Base-by-base conservation (phyloP, 306 rosid species). In the Cucumis melo region DNA sequence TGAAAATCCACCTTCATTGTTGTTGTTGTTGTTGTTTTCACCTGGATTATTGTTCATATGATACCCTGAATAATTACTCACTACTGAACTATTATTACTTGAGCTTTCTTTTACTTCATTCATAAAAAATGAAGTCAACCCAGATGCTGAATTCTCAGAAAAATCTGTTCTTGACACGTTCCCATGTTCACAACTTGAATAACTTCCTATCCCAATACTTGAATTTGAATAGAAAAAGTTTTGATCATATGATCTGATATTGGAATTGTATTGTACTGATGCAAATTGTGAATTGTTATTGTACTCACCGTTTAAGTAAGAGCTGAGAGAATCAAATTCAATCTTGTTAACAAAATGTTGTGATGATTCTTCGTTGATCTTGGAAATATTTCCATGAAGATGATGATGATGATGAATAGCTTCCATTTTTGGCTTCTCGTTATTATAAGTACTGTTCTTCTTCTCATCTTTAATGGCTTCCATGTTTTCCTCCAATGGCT, bases 51-150 rank as follows among this genome's bases (percentile, higher is more conserved):
- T 72, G 79, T 62, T 88, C 80, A 84, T 57, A 7, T 81, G 91
- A 66, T 73, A 89, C 41, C 93, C 89, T 5, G 77, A 78, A 73
- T 90, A 89, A 67, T 82, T 84, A 81, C 96, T 87, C 70, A 88
- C 77, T 73, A 86, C 90, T 34, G 98, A 93, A 87, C 96, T 91
- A 55, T 90, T n/a, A n/a, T n/a, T 93, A 89, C 96, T 93, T 6
- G 93, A 92, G 56, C 88, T 86, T 51, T 91, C 97, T 80, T 89
- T 91, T 73, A 86, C 88, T 59, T 91, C 90, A 59, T 84, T 88
- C 84, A 87, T 75, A 79, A 90, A 84, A 59, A 85, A 78, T 14
- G 89, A 87, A 55, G 85, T 80, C 19, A 89, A 78, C 68, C 85
- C 87, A 0, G 97, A 82, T 62, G 74, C 92, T 23, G 94, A 89